These are phyloP conservation scores for Bruguiera sexangula DNA, from an alignment of 345 rosid species.

Conservation along the genomic window DNA sequence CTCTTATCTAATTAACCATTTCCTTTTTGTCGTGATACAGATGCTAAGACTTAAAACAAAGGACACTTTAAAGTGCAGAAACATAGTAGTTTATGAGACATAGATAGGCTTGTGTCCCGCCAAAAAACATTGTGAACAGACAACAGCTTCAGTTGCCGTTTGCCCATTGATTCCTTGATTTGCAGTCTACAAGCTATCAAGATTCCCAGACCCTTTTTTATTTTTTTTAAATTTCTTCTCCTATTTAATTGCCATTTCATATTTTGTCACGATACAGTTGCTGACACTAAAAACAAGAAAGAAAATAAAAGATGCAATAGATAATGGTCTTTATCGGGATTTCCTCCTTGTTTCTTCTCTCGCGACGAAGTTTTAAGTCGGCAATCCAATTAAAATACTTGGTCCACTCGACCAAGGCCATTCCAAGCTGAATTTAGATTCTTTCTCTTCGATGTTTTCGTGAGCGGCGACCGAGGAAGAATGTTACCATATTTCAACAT, in stretches of 20 bases:
- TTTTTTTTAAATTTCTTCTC: background rate
- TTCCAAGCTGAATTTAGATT: background rate
- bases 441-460: background rate
- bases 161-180: no score
- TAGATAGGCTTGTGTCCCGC: no score
- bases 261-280: no score
- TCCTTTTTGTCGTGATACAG: no score
- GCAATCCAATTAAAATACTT: no score
- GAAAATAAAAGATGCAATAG: background rate
- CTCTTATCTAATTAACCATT: background rate
- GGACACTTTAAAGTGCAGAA: no score
- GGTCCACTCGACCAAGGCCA: constrained; percentile 2
- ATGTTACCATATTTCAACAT: background rate
- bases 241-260: background rate
- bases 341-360: background rate
- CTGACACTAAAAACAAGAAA: no score
- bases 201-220: background rate
- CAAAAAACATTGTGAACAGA: no score
- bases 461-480: constrained; percentile 15
- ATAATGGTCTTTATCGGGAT: background rate
- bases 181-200: background rate
- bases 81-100: no score
- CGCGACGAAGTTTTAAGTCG: no score
- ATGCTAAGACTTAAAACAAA: no score
- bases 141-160: no score